A percentile compares a stretch with the other conserved stretches of the same genome.
Evolutionary conservation across 2,329 filamentous ascomycete genomes (phyloP).

Genomic region (Phoma sp.): DNA sequence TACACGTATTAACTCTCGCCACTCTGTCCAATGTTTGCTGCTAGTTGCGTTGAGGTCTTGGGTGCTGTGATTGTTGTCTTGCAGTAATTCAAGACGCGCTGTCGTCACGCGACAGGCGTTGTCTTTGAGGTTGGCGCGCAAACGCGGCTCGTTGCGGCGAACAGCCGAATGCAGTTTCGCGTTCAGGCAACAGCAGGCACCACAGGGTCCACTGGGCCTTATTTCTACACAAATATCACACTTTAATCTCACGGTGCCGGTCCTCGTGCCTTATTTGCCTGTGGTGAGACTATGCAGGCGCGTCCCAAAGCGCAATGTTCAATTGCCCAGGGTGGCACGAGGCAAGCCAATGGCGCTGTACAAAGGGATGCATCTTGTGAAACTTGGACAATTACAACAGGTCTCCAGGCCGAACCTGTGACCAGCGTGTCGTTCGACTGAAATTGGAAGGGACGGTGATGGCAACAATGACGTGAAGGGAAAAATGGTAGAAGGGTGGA

Average conservation of each 20-base stretch:
- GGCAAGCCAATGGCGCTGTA: conserved; percentile 2
- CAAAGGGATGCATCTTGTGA: conserved; percentile 2
- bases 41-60: background rate
- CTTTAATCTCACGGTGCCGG: background rate
- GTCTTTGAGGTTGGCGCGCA: conserved; percentile 1
- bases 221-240: background rate
- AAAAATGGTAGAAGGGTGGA: background rate
- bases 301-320: conserved; percentile 3
- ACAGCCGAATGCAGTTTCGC: conserved; percentile 5
- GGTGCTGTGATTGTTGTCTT: background rate
- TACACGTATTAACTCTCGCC: background rate
- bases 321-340: background rate
- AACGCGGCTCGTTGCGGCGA: conserved; percentile 9
- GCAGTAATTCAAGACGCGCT: background rate
- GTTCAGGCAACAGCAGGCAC: conserved; percentile 16
- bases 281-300: background rate
- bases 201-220: background rate
- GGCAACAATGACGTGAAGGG: background rate
- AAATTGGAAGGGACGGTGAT: background rate
- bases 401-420: too few species aligned
- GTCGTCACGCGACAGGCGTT: conserved; percentile 12
- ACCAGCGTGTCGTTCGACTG: background rate
- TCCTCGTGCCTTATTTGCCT: background rate
- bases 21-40: background rate
- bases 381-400: background rate